A percentile compares a stretch with the other conserved stretches of the same genome.
These are phyloP conservation scores for Jatropha curcas DNA, from an alignment of 345 rosid species.

Conservation along the genomic window DNA sequence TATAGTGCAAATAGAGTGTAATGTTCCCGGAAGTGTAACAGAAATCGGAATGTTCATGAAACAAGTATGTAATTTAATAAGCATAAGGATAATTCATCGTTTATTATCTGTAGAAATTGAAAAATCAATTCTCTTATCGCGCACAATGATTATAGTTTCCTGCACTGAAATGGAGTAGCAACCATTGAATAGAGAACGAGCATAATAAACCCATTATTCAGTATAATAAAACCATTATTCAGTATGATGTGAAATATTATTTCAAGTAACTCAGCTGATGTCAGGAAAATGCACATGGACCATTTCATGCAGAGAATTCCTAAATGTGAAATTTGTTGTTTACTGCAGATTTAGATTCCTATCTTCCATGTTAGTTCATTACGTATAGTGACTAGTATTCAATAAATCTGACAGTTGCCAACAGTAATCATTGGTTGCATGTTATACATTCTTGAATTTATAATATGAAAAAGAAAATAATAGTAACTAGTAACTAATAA, in stretches of 20 bases:
- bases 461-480: neutral
- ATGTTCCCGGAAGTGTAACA: neutral
- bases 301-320: neutral
- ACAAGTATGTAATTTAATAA: neutral
- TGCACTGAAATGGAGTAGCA: neutral
- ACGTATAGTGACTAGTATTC: neutral
- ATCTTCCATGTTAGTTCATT: constrained; percentile 1
- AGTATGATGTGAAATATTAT: neutral
- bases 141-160: neutral
- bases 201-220: neutral
- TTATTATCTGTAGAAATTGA: neutral
- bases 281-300: neutral
- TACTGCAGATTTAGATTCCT: neutral
- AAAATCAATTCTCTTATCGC: neutral
- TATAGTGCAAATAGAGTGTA: neutral
- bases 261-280: neutral
- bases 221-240: neutral
- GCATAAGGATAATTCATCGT: neutral
- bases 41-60: neutral
- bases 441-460: too few species aligned
- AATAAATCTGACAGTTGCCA: too few species aligned
- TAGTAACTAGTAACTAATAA: constrained; percentile 1
- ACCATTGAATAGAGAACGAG: neutral
- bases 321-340: neutral
- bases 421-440: too few species aligned